phyloP scores from a whole-genome alignment of 1,284 basidiomycete species.

The Rhodofomes roseus region DNA sequence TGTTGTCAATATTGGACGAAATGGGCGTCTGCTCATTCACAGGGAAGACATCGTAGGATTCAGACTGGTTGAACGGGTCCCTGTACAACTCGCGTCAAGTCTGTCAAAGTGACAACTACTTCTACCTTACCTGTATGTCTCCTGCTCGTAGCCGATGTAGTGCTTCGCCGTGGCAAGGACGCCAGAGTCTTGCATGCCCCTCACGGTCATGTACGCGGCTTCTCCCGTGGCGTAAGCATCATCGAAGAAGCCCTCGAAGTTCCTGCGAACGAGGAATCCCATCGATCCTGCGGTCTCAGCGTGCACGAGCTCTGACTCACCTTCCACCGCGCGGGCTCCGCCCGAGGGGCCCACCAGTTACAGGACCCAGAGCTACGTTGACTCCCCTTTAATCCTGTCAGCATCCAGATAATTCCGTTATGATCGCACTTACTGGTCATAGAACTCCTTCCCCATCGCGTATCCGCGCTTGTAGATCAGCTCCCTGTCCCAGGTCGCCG shows the following conservation, averaged over 20 bases:
- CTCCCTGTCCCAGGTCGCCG: background rate
- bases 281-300: too few species aligned
- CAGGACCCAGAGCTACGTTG: background rate
- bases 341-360: background rate
- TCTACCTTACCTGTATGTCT: background rate
- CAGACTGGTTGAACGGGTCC: background rate
- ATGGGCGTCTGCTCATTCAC: background rate
- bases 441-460: constrained; percentile 1
- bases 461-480: background rate
- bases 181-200: background rate
- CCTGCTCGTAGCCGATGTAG: background rate
- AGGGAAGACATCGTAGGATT: background rate
- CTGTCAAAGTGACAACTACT: background rate
- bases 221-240: background rate
- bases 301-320: too few species aligned
- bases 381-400: background rate
- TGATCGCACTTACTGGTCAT: background rate
- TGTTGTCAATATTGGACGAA: background rate
- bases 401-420: background rate
- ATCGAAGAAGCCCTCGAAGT: background rate
- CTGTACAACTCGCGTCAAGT: background rate
- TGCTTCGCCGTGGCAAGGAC: background rate
- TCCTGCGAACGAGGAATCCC: background rate
- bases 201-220: background rate
- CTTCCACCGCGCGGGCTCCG: background rate